A percentile compares a stretch with the other conserved stretches of the same genome.
These are phyloP conservation scores for Podila epicladia DNA, from an alignment of 192 early-diverging fungal genomes.

Conservation along the genomic window DNA sequence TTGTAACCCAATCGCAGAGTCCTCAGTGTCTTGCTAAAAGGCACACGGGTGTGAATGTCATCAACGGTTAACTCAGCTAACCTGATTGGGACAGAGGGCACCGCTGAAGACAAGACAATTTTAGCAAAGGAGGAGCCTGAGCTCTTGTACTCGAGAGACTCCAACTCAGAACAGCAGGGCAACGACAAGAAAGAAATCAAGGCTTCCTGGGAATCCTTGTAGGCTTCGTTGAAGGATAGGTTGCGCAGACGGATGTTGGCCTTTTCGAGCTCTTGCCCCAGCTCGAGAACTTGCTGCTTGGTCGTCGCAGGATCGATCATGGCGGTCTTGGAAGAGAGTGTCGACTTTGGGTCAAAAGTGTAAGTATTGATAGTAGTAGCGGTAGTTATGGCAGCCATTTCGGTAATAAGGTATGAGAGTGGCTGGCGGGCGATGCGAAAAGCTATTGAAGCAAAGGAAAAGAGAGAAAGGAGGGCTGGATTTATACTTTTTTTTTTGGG, in stretches of 20 bases:
- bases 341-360: constrained; percentile 10
- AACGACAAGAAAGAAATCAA: constrained; percentile 7
- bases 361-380: neutral
- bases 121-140: constrained; percentile 18
- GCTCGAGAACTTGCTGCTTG: constrained; percentile 22
- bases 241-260: constrained; percentile 3
- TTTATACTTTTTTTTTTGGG: neutral
- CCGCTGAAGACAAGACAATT: constrained; percentile 13
- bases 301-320: constrained; percentile 21
- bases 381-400: no score
- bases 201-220: constrained; percentile 27
- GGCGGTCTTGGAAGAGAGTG: constrained; percentile 25
- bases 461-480: no score
- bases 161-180: constrained; percentile 16
- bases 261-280: constrained; percentile 7
- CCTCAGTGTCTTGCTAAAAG: constrained; percentile 16
- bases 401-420: no score
- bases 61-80: neutral
- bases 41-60: neutral
- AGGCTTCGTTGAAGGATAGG: constrained; percentile 8
- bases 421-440: no score
- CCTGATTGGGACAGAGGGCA: neutral
- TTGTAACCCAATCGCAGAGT: constrained; percentile 23
- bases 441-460: no score
- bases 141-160: constrained; percentile 25